Conservation (phyloP, 2,329 filamentous ascomycete species). For the Hypoxylon rubiginosum region DNA sequence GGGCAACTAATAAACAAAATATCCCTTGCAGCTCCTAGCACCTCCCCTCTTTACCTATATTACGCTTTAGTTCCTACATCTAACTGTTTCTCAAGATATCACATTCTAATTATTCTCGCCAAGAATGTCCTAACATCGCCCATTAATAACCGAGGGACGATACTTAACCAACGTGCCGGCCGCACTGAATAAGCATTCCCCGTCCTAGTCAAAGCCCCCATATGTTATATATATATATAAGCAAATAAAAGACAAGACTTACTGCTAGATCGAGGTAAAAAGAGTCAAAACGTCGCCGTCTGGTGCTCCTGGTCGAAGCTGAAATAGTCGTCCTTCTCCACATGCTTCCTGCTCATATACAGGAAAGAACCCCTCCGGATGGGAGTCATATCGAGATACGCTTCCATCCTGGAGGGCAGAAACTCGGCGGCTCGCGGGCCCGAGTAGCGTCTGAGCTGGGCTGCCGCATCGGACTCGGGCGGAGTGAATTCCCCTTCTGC, state of each 20-base stretch:
- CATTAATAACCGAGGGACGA: background rate
- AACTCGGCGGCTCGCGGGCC: background rate
- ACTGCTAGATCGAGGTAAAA: background rate
- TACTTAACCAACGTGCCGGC: background rate
- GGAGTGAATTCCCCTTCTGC: background rate
- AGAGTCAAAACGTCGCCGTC: slow-evolving; percentile 25
- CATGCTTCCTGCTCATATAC: slow-evolving; percentile 27
- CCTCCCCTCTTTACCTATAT: too few relatives aligned
- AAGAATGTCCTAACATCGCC: too few relatives aligned
- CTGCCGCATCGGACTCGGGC: too few relatives aligned
- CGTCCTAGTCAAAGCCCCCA: background rate
- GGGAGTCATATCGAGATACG: slow-evolving; percentile 23
- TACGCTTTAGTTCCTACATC: too few relatives aligned
- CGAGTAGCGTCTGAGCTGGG: background rate
- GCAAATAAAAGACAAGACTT: background rate
- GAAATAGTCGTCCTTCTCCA: slow-evolving; percentile 20
- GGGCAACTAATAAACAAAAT: too few relatives aligned
- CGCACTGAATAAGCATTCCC: background rate
- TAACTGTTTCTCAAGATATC: too few relatives aligned
- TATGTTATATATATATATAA: background rate
- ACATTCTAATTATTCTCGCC: too few relatives aligned
- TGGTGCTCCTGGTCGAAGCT: slow-evolving; percentile 15
- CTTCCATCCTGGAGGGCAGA: slow-evolving; percentile 15
- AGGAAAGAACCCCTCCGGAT: slow-evolving; percentile 24
- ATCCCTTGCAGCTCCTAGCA: too few relatives aligned